Evolutionary conservation across 2,329 filamentous ascomycete genomes (phyloP), one percentile per base, ranked within the genome.

Genomic region (Hymenoscyphus fraxineus): DNA sequence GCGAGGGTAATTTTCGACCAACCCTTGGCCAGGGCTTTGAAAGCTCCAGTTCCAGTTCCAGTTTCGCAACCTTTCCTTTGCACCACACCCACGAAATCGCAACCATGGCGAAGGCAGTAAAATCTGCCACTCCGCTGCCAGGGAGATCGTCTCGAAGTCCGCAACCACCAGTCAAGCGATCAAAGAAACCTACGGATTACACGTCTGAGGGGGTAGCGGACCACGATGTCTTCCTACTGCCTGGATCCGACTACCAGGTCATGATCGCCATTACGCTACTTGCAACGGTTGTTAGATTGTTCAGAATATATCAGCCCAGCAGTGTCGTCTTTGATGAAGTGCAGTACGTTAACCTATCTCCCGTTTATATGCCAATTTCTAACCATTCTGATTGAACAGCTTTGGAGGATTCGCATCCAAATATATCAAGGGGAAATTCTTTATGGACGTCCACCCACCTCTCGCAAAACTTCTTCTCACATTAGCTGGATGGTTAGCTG

Each of bases 381-480:
- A 60, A 70, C 27, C 27, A 58, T 22, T 22, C 4, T 35, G 41
- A 63, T 38, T 64, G 59, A 32, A 68, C 69, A 97, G 93, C 80
- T 99, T 99, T 78, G 95, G 95, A 77, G 95, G 95, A 59, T 99
- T 99, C 77, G 95, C 95, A 69, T 92, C 91, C 73, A 99, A 99
- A 79, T 99, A 99, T 79, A 98, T 99, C 84, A 98, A 99, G 83
- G 95, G 95, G 75, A 90, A 85, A 77, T 99, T 99, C 85, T 99
- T 99, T 79, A 99, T 99, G 95, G 95, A 99, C 77, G 95, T 99
- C n/a, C 95, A 99, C 77, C 95, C 95, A 39, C 95, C 95, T 57
- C 84, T 99, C 66, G 95, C 95, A 70, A 99, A 99, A 82, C 87
- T 99, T 76, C 88, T 99, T 71, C 94, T 99, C 74, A 96, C 95